Base-by-base conservation (phyloP, 768 basidiomycete genomes). In the Plicaturopsis crispa region DNA sequence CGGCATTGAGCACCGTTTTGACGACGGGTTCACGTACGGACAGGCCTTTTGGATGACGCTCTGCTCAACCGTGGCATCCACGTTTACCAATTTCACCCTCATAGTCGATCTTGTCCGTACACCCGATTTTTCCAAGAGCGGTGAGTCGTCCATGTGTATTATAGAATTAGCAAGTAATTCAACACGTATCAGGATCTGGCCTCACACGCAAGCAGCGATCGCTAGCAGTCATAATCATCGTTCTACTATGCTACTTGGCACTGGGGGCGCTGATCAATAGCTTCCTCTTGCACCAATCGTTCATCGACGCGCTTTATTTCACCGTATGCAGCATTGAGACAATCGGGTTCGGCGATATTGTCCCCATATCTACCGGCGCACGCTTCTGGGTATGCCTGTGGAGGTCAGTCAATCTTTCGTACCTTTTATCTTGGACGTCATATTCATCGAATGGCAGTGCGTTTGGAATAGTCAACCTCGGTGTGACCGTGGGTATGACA, bases 251-350 rank as follows among this genome's bases (percentile, higher is more conserved):
- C 41, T 90, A 87, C 53, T 66, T 90, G 42, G 84, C 80, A 0
- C 49, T 91, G 7, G 89, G 88, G 4, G 73, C 80, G 0, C 63
- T 86, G 11, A 57, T 75, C 35, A 70, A 76, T 50, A 62, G 73
- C 1, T 55, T 75, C 41, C 57, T 78, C 18, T 55, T 80, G 31
- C 49, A 65, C 17, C 38, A 68, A 3, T 55, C 65, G 14, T 91
- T 84, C 54, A 69, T 88, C 48, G 65, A 86, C 51, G 79, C 77
- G 1, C 64, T 90, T n/a, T 89, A 87, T 52, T 88, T 87, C 50
- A 75, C 79, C 6, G 67, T 85, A 26, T 75, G 76, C 13, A 71
- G 82, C 4, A 80, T 89, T 42, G 82, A 87, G 54, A 82, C 77
- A 5, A 67, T 80, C 11, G 75, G 81, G 4, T 86, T 87, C 50